A percentile compares a stretch with the other conserved stretches of the same genome.
Evolutionary conservation across 2,329 filamentous ascomycete genomes (phyloP).

Genomic region (Xylaria polymorpha): DNA sequence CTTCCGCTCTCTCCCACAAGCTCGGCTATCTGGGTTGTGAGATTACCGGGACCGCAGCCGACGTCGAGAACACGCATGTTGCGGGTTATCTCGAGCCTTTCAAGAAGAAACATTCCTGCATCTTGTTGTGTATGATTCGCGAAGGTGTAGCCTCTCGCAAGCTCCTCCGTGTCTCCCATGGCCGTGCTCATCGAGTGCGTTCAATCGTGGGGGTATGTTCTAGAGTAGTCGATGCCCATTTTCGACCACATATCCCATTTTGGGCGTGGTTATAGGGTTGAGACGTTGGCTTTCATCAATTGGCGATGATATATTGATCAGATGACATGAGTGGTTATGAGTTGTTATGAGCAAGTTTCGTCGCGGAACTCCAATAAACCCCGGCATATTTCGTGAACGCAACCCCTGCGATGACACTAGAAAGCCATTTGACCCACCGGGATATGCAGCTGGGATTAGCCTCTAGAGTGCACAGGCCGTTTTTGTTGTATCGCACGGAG

Average conservation of each 20-base stretch:
- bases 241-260: neutral
- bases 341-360: neutral
- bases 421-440: neutral
- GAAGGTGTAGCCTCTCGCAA: slow-evolving; percentile 4
- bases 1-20: neutral
- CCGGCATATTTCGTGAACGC: neutral
- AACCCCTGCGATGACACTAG: neutral
- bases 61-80: neutral
- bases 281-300: neutral
- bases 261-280: neutral
- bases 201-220: neutral
- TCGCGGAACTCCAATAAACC: neutral
- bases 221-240: neutral
- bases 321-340: neutral
- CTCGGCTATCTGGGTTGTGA: slow-evolving; percentile 2
- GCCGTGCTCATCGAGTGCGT: neutral
- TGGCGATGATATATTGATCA: neutral
- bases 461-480: no score
- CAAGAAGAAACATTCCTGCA: neutral
- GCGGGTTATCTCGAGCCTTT: neutral
- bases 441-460: neutral
- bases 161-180: neutral
- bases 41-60: neutral
- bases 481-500: no score
- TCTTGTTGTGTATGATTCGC: neutral